Evolutionary conservation across 352 stramenopile genomes (phyloP), one percentile per base, ranked within the genome.

Genomic region (Phytophthora litchii): DNA sequence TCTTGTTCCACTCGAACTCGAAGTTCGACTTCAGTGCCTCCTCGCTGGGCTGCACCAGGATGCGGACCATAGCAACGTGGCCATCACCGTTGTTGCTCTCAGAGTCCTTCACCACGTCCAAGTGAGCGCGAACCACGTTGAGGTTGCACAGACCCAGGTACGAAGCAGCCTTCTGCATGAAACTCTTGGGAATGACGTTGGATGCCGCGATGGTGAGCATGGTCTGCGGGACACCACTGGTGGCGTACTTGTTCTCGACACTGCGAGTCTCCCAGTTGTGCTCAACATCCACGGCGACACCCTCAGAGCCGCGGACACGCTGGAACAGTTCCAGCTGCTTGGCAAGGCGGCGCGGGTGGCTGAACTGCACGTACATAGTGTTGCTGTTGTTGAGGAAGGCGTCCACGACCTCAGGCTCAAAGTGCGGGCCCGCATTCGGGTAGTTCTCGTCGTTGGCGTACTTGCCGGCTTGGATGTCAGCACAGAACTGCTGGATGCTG

Each of bases 31-130:
- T 58, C 8, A 80, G 58, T 11, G 78, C 77, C 32, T 91, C 63
- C 13, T 76, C 48, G 36, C 78, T 85, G 14, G 84, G 84, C 36
- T 86, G 78, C 23, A 94, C 84, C 25, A 94, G 76, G 55, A 94
- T 94, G 16, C 84, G 84, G 51, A 92, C 79, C 78, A 94, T 88
- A 36, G 80, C 81, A 11, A 93, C 82, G 45, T 86, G 81, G 25
- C 72, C 80, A 46, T 76, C 83, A 17, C 72, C 69, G 56, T 88
- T 72, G 67, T 90, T 34, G 29, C 29, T 67, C 32, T 58, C 17
- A 8, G 59, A 85, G 80, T 98, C 90, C 29, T 92, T 73, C 3
- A 99, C 87, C 25, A 98, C 88, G 62, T 99, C 96, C 49, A 99
- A 74, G 69, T 98, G 95, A 17, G 95, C 94, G 37, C 95, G 88